A percentile compares a stretch with the other conserved stretches of the same genome.
phyloP scores from a whole-genome alignment of 164 flowering plant genomes.

The Berberis thunbergii region DNA sequence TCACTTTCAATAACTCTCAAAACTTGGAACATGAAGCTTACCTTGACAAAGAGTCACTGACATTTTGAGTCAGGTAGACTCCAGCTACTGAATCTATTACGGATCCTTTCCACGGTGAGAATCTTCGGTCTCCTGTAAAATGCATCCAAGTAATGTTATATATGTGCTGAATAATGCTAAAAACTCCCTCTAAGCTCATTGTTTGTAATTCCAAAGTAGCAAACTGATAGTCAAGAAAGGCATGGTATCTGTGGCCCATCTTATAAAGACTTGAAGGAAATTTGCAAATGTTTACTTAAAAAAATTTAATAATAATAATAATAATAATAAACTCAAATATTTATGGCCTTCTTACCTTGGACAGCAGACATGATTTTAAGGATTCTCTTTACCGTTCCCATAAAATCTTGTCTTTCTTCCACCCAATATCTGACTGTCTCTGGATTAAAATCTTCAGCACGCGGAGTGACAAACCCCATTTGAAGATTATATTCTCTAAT shows the following conservation, averaged over 20 bases:
- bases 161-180: too few species aligned
- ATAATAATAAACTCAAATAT: too few species aligned
- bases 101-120: conserved; percentile 55
- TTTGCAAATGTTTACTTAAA: too few species aligned
- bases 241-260: too few species aligned
- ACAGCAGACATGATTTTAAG: conserved; percentile 93
- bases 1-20: background rate
- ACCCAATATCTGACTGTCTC: conserved; percentile 85
- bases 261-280: too few species aligned
- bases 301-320: too few species aligned
- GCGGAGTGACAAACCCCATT: conserved; percentile 53
- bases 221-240: too few species aligned
- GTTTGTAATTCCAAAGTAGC: background rate
- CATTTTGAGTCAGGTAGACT: conserved; percentile 64
- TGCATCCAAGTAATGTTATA: too few species aligned
- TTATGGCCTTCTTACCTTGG: conserved; percentile 50
- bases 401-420: conserved; percentile 66
- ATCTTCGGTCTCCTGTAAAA: conserved; percentile 25
- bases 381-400: conserved; percentile 74
- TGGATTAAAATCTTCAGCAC: conserved; percentile 58
- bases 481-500: conserved; percentile 77
- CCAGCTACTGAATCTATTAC: conserved; percentile 61
- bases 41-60: conserved; percentile 62
- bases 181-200: too few species aligned
- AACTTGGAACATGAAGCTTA: conserved; percentile 6